phyloP scores from a whole-genome alignment of 768 basidiomycete species.

The Suillus placidus region DNA sequence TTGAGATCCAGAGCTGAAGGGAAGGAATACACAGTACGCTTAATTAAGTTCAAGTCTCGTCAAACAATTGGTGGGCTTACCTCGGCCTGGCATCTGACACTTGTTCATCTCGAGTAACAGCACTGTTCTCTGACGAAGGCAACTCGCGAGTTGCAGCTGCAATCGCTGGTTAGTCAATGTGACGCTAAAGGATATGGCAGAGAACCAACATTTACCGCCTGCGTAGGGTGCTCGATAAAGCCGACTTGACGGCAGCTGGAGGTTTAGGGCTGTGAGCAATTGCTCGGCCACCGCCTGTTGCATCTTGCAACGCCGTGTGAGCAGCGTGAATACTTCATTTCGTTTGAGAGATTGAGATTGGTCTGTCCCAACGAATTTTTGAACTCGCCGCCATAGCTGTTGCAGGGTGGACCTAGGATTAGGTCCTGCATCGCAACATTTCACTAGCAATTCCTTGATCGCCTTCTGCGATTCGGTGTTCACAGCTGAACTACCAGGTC shows the following conservation, averaged over 20 bases:
- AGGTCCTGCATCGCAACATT: neutral
- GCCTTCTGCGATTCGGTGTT: neutral
- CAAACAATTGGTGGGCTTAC: neutral
- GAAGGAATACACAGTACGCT: neutral
- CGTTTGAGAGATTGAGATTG: neutral
- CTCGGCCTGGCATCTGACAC: neutral
- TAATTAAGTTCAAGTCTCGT: neutral
- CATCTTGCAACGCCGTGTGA: neutral
- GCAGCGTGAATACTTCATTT: neutral
- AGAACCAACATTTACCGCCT: conserved; percentile 1
- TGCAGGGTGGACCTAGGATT: neutral
- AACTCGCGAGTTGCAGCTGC: neutral
- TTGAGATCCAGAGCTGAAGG: neutral
- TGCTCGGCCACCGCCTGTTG: neutral
- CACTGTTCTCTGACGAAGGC: neutral
- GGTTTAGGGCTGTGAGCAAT: neutral
- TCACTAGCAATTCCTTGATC: neutral
- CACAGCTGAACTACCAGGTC: neutral
- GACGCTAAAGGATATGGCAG: neutral
- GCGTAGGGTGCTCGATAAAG: conserved; percentile 1
- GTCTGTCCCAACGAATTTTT: neutral
- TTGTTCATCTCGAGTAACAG: neutral
- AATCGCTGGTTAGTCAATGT: neutral
- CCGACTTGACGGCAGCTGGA: neutral
- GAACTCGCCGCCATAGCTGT: neutral